Conservation (phyloP, 495 filamentous ascomycete species). For the Lasiosphaeria hispida region DNA sequence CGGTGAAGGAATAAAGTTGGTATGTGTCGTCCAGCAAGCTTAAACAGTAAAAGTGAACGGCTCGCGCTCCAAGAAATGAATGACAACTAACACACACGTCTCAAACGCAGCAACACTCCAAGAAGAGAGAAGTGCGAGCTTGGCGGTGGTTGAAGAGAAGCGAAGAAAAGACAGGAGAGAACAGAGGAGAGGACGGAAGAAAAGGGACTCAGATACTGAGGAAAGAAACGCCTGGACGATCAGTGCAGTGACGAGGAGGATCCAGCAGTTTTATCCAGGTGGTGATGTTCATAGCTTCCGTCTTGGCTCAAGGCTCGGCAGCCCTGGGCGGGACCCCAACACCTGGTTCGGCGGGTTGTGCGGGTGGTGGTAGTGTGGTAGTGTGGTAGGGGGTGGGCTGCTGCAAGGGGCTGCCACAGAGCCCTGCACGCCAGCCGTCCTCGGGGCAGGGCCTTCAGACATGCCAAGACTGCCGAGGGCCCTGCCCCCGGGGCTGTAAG, state of each 20-base stretch:
- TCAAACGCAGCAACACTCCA: conserved; percentile 7
- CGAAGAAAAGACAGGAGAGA: not conserved
- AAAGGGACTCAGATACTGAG: not conserved
- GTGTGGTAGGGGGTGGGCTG: conserved; percentile 2
- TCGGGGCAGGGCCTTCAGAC: conserved; percentile 12
- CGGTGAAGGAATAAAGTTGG: conserved; percentile 12
- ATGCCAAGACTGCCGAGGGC: conserved; percentile 9
- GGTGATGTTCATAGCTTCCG: conserved; percentile 3
- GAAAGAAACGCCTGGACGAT: conserved; percentile 16
- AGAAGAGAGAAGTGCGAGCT: not conserved
- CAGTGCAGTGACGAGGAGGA: conserved; percentile 13
- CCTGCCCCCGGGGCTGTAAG: no score
- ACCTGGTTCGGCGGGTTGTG: conserved; percentile 10
- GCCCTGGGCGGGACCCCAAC: conserved; percentile 8
- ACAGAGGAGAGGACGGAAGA: not conserved
- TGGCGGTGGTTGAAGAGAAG: conserved; percentile 6
- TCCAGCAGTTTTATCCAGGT: conserved; percentile 12
- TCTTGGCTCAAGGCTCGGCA: conserved; percentile 12
- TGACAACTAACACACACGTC: conserved; percentile 18
- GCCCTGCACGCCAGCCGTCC: conserved; percentile 10
- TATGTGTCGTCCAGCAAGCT: not conserved
- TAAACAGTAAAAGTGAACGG: conserved; percentile 12
- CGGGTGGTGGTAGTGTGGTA: not conserved
- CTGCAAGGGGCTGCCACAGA: conserved; percentile 10
- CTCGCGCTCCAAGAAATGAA: conserved; percentile 21